Base-by-base conservation (phyloP, 2,329 filamentous ascomycete species). In the Xylaria sp. region DNA sequence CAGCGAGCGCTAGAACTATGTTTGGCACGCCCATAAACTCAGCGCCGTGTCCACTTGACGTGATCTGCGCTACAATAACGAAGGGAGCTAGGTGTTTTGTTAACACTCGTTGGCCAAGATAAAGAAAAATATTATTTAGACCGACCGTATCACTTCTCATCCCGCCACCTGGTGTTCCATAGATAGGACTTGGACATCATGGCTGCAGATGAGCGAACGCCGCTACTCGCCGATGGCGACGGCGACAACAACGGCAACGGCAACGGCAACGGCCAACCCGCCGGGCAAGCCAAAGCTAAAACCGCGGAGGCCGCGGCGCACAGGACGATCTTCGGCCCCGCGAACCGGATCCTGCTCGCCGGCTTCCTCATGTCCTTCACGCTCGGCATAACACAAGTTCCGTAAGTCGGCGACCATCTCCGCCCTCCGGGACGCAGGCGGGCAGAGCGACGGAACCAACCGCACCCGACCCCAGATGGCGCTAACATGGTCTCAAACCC, bases 341-440 rank as follows among this genome's bases (percentile, higher is more conserved):
- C 72, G 27, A 73, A 73, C 52, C 70, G 72, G 33, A 71, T 73
- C 35, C 52, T 74, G 31, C 67, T 74, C 17, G 72, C 72, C 65
- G 71, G 72, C 17, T 73, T 74, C 44, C 58, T 74, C 43, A 72
- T 73, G 66, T 54, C 70, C 10, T 72, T 74, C 57, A 72, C 71
- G n/a, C 66, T 74, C 25, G 71, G 70, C 60, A 69, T 73, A 17
- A 73, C 72, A 6, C 72, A 74, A 60, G 71, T 73, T 35, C 71
- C 71, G 70, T 72, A 63, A 67, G 71, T 55, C 11, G 43, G 44
- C 61, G 17, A 3, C 8, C 3, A 17, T 17, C 33, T 43, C 25
- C 1, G 8, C 25, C n/a, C 19, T 19, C 10, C 15, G 10, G 2
- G 27, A 33, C 29, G 15, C 3, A 38, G 7, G 11, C 37, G 19